Conservation (phyloP, 441 rosid genomes). For the Oxalis stricta region DNA sequence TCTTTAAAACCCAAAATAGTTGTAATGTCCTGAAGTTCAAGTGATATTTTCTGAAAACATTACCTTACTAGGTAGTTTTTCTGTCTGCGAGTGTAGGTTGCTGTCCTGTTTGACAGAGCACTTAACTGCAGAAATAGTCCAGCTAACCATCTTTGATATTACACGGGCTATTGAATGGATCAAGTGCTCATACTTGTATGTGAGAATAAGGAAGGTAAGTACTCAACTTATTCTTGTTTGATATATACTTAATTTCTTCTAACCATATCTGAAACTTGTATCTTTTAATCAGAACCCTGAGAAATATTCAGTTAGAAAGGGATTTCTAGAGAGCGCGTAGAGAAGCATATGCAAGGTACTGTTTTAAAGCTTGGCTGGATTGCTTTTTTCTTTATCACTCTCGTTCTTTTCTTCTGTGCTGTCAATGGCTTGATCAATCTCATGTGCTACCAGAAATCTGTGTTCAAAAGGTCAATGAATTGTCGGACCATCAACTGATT, state of each 20-base stretch:
- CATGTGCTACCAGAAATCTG: slow-evolving; percentile 45
- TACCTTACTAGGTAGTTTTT: slow-evolving; percentile 8
- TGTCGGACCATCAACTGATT: slow-evolving; percentile 76
- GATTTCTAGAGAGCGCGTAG: slow-evolving; percentile 58
- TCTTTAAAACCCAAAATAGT: slow-evolving; percentile 4
- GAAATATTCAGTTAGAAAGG: slow-evolving; percentile 68
- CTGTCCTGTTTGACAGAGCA: slow-evolving; percentile 84
- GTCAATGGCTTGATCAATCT: too few species aligned
- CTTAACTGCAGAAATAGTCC: slow-evolving; percentile 95
- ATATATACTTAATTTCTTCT: slow-evolving; percentile 1
- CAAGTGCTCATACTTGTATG: slow-evolving; percentile 84
- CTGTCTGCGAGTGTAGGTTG: slow-evolving; percentile 41
- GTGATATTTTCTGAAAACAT: slow-evolving; percentile 1
- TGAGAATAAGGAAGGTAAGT: slow-evolving; percentile 85
- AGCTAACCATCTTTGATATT: slow-evolving; percentile 69
- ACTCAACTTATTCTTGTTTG: slow-evolving; percentile 2
- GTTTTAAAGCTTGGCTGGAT: slow-evolving; percentile 4
- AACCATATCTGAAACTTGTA: slow-evolving; percentile 9
- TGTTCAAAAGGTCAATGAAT: slow-evolving; percentile 67
- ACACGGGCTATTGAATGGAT: slow-evolving; percentile 93
- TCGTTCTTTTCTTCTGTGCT: slow-evolving; percentile 13
- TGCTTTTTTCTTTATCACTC: slow-evolving; percentile 4
- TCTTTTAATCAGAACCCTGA: slow-evolving; percentile 61
- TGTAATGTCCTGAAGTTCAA: slow-evolving; percentile 1
- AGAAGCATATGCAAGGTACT: slow-evolving; percentile 82